These are phyloP conservation scores for Tolypocladium guangdongense DNA, from an alignment of 2,329 filamentous ascomycete genomes.

Conservation along the genomic window DNA sequence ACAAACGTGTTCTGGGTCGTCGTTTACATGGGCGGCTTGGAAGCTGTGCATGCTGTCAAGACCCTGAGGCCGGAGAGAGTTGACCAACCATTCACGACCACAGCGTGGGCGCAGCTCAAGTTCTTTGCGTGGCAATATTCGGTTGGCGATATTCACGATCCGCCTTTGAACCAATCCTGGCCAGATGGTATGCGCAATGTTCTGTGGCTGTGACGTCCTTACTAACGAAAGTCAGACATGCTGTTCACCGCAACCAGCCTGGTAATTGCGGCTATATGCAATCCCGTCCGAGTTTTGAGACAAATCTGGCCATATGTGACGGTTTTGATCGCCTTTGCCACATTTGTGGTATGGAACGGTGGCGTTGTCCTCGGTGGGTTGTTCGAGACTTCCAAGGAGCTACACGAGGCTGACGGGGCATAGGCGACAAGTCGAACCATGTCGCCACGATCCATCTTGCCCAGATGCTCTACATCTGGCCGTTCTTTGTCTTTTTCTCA, in stretches of 20 bases:
- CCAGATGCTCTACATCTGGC: constrained; percentile 94
- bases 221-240: constrained; percentile 32
- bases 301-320: constrained; percentile 49
- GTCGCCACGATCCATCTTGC: constrained; percentile 78
- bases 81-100: constrained; percentile 18
- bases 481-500: constrained; percentile 83
- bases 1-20: constrained; percentile 97
- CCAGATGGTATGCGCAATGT: constrained; percentile 34
- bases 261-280: constrained; percentile 41
- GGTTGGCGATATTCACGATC: constrained; percentile 44
- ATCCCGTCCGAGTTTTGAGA: constrained; percentile 32
- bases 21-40: constrained; percentile 57
- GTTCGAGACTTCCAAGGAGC: background rate
- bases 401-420: background rate
- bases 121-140: constrained; percentile 33
- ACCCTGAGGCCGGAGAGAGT: constrained; percentile 23
- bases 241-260: constrained; percentile 52
- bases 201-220: background rate
- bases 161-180: constrained; percentile 32
- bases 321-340: constrained; percentile 56
- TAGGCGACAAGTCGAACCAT: constrained; percentile 91
- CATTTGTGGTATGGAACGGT: constrained; percentile 78
- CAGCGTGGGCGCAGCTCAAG: constrained; percentile 21
- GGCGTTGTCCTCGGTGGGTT: constrained; percentile 74
- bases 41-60: constrained; percentile 42